Evolutionary conservation across 1,284 basidiomycete genomes (phyloP).

Genomic region (Ceratobasidium theobromae): DNA sequence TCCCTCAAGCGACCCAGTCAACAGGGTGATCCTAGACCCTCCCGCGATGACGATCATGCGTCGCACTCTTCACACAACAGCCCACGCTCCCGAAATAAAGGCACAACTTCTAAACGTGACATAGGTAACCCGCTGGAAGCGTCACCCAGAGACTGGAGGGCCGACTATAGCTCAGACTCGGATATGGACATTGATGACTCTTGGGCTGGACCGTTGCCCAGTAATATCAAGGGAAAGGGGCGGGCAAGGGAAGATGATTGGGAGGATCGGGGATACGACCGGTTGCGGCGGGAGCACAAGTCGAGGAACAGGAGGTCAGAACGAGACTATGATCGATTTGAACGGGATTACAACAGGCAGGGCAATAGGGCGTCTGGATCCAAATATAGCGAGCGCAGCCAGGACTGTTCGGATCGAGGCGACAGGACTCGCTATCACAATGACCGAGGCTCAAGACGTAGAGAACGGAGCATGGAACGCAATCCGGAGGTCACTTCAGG

Average conservation of each 20-base stretch:
- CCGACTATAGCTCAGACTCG: neutral
- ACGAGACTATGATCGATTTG: neutral
- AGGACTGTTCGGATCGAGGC: neutral
- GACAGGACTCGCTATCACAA: neutral
- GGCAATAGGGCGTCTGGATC: no score
- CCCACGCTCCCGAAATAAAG: no score
- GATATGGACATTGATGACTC: constrained; percentile 4
- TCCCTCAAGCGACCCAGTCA: neutral
- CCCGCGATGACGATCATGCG: no score
- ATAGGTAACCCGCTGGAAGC: constrained; percentile 19
- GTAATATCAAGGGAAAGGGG: neutral
- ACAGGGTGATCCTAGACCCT: neutral
- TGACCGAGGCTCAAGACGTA: neutral
- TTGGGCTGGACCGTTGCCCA: constrained; percentile 7
- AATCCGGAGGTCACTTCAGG: no score
- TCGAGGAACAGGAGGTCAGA: neutral
- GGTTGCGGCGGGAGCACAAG: neutral
- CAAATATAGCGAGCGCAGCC: no score
- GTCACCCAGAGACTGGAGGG: constrained; percentile 6
- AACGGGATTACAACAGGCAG: no score
- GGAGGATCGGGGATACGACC: neutral
- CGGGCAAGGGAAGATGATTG: neutral
- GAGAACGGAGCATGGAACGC: no score
- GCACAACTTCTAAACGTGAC: neutral
- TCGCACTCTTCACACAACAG: no score